Evolutionary conservation across 2,329 filamentous ascomycete genomes (phyloP), one percentile per base, ranked within the genome.

Genomic region (Colletotrichum chlorophyti): DNA sequence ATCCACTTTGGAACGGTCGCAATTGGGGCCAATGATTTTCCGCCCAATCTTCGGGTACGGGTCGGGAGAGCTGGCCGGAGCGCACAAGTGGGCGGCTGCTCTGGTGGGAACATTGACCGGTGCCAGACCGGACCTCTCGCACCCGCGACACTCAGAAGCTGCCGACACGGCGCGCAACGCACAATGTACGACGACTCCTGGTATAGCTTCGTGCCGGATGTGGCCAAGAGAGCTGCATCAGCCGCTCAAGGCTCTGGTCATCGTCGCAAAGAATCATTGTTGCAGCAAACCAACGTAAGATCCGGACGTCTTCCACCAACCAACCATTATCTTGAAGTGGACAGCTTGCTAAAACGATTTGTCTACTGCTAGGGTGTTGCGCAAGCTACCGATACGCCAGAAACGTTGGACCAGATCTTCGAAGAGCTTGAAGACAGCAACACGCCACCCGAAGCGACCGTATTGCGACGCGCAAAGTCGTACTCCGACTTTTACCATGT

Each of bases 161-260:
- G 27, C 11, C 24, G 6, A 17, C 24, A 27, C 11, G 10, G n/a
- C n/a, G n/a, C n/a, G n/a, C n/a, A 47, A 8, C 23, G 15, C 21
- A 77, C 64, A 65, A 93, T 92, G 89, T 91, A 91, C 72, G 91
- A 94, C 74, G 91, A 94, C 73, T 87, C 89, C 26, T 94, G 91
- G 90, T 92, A 93, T 76, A 91, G 83, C 70, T 88, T 91, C 69
- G 85, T 91, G 63, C 84, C 89, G 23, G 85, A 89, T 53, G 74
- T 83, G 51, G 76, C 81, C 63, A 83, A 80, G 65, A 77, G 77
- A 60, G 74, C 76, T n/a, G 66, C 76, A 38, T 73, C 77, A 21
- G 75, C 79, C 35, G 68, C 67, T 27, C 75, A 79, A 54, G 68
- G 74, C 43, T 65, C 79, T 40, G 82, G 81, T 47, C 89, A 90